These are phyloP conservation scores for Triangularia setosa DNA, from an alignment of 2,329 filamentous ascomycete species.

Conservation along the genomic window DNA sequence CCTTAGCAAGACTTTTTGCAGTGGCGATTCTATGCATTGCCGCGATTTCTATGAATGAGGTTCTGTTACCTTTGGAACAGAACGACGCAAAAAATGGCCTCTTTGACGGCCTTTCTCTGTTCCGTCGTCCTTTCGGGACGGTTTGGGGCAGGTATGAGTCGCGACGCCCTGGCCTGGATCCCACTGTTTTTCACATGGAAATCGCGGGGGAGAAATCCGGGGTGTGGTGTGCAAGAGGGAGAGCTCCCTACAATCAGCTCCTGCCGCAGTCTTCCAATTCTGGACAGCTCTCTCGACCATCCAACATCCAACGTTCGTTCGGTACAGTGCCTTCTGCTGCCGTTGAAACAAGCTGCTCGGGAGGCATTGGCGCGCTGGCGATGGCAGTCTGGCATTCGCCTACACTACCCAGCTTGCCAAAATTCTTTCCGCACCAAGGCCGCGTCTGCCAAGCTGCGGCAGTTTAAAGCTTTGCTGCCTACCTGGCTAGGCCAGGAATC, in stretches of 20 bases:
- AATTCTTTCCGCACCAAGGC: background rate
- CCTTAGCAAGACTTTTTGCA: background rate
- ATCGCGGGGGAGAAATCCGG: constrained; percentile 3
- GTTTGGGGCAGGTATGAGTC: background rate
- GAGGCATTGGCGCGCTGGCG: background rate
- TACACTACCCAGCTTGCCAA: background rate
- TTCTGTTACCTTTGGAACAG: background rate
- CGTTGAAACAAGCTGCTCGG: background rate
- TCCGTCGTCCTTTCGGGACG: background rate
- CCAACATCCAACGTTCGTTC: background rate
- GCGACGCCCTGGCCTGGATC: background rate
- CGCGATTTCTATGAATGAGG: background rate
- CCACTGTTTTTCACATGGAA: constrained; percentile 10
- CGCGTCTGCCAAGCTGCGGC: constrained; percentile 15
- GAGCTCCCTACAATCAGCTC: background rate
- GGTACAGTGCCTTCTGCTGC: background rate
- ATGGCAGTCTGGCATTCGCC: background rate
- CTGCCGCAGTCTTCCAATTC: background rate
- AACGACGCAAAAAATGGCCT: background rate
- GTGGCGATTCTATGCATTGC: background rate
- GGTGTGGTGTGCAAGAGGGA: background rate
- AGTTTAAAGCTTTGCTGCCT: constrained; percentile 7
- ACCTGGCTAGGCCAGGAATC: background rate
- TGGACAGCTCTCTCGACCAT: background rate
- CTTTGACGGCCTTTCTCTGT: background rate